Evolutionary conservation across 2,329 filamentous ascomycete species (phyloP), one percentile per base, ranked within the genome.

Genomic region (Phialemonium atrogriseum): DNA sequence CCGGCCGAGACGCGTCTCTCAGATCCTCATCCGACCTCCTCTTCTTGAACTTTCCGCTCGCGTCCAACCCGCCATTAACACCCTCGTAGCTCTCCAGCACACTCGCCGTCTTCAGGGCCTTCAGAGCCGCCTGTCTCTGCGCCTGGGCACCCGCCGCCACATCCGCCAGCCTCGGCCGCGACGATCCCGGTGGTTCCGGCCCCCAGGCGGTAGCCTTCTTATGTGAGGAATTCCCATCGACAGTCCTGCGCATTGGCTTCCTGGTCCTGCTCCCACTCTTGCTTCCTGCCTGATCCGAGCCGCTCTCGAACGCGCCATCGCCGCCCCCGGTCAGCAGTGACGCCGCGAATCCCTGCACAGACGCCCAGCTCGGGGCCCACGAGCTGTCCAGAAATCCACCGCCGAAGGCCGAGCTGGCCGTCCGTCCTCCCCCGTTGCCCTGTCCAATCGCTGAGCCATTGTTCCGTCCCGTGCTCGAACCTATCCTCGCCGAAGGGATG

Each of bases 11-110:
- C 18, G 54, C 43, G 24, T 44, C 34, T 12, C 44, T 46, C 17
- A 54, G 34, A n/a, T 60, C 48, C 32, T 84, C 80, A 45, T 84
- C 79, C 5, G 81, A 85, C 29, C 70, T 78, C 42, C 81, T 67
- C 44, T 77, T 69, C 58, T 85, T 85, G 50, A 66, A 71, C 39
- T 59, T 65, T 16, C 72, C 68, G 2, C 59, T 52, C 16, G 70
- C 57, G 43, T 80, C 71, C 24, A 78, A 49, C 2, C 68, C 68
- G 3, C 69, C 71, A 37, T 75, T 75, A 21, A 73, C 70, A 11
- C 71, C 70, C 6, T 76, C 69, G 33, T 77, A 66, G 33, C 70
- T 76, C 47, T 80, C 73, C 25, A 80, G 49, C 4, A 80, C 61
- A 40, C 70, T 75, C 15, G 70, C 73, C 24, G 62, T 76, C 47